Conservation (phyloP, 441 rosid species). For the Biscutella laevigata region DNA sequence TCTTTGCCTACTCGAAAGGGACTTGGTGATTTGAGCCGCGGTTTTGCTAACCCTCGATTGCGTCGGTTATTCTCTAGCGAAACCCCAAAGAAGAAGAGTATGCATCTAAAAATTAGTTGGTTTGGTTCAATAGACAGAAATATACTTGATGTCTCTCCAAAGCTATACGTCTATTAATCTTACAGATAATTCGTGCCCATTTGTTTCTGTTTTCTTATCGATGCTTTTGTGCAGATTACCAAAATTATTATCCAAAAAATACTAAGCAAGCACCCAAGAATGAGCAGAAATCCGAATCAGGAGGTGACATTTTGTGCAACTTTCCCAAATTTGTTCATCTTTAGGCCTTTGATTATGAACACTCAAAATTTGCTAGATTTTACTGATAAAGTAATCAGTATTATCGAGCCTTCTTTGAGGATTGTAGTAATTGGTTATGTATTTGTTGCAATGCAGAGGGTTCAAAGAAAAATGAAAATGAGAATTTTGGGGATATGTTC, state of each 20-base stretch:
- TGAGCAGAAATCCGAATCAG: slow-evolving; percentile 51
- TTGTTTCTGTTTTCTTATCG: neutral
- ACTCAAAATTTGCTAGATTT: neutral
- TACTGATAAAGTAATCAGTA: neutral
- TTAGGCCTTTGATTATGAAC: too few species aligned
- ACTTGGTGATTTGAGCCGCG: slow-evolving; percentile 30
- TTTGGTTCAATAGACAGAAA: neutral
- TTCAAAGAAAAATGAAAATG: slow-evolving; percentile 48
- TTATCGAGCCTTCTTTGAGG: neutral
- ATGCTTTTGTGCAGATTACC: slow-evolving; percentile 36
- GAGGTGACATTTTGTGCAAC: slow-evolving; percentile 27
- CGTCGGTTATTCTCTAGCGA: slow-evolving; percentile 40
- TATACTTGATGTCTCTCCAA: neutral
- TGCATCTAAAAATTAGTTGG: neutral
- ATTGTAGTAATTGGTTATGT: neutral
- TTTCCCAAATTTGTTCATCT: too few species aligned
- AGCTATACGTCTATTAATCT: neutral
- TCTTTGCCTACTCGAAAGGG: slow-evolving; percentile 38
- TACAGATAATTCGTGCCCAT: neutral
- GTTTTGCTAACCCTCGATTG: slow-evolving; percentile 37
- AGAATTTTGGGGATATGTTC: slow-evolving; percentile 40
- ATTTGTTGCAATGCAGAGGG: slow-evolving; percentile 49
- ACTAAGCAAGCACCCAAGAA: slow-evolving; percentile 50
- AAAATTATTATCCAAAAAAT: slow-evolving; percentile 50
- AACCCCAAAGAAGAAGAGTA: slow-evolving; percentile 59